Evolutionary conservation across 2,329 filamentous ascomycete genomes (phyloP).

Genomic region (Paraconiothyrium brasiliense): DNA sequence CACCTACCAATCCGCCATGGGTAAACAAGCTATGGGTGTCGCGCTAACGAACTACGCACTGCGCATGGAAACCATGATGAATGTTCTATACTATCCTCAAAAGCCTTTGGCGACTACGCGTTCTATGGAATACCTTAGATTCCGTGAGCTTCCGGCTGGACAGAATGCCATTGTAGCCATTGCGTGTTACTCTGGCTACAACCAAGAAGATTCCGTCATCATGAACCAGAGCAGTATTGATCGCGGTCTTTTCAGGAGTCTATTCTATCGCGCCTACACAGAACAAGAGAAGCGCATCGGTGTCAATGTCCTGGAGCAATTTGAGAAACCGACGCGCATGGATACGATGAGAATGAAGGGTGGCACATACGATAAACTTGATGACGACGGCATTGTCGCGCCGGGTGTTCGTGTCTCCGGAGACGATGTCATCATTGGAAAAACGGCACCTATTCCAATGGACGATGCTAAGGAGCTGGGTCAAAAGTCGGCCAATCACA

Average conservation of each 20-base stretch:
- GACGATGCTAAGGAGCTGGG: constrained; percentile 89
- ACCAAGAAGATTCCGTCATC: constrained; percentile 99
- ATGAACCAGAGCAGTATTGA: constrained; percentile 99
- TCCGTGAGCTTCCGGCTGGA: constrained; percentile 94
- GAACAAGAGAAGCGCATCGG: constrained; percentile 97
- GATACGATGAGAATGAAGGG: constrained; percentile 94
- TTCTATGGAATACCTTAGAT: constrained; percentile 98
- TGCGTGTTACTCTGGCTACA: constrained; percentile 96
- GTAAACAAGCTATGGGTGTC: constrained; percentile 99
- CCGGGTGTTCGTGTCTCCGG: constrained; percentile 95
- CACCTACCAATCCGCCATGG: constrained; percentile 99
- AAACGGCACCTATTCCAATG: constrained; percentile 92
- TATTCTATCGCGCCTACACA: constrained; percentile 97
- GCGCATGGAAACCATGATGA: constrained; percentile 99
- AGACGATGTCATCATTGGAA: constrained; percentile 98
- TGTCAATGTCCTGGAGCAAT: constrained; percentile 89
- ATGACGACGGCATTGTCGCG: constrained; percentile 93
- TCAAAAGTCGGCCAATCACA: constrained; percentile 87
- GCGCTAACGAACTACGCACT: constrained; percentile 97
- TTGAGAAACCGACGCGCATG: constrained; percentile 90
- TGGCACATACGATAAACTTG: constrained; percentile 96
- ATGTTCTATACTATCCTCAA: constrained; percentile 98
- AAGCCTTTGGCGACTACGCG: constrained; percentile 95
- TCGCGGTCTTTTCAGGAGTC: constrained; percentile 92
- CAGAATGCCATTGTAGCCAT: constrained; percentile 99